Evolutionary conservation across 75 land plant species (phyloP), one percentile per base, ranked within the genome.

Genomic region (Sequoiadendron giganteum): DNA sequence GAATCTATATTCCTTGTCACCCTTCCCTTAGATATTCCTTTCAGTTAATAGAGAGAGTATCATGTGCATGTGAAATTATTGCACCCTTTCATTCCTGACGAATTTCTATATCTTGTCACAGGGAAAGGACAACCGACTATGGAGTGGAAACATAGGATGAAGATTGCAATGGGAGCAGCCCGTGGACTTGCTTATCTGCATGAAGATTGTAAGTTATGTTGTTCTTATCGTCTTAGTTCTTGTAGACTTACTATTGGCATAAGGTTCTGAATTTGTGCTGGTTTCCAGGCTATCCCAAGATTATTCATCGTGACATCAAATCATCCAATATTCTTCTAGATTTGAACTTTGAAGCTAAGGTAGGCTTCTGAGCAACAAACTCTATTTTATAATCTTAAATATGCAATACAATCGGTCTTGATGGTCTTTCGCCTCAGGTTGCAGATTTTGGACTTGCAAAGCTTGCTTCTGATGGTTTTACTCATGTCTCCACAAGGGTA

Each of bases 361-460:
- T 88, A 70, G 15, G 86, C 30, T 40, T 43, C 48, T 47, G 42
- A 40, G 77, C 77, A 75, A 75, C 13, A 34, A 75, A 75, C 39
- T 32, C 14, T 75, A 36, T 75, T 75, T 85, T 85, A 15, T n/a
- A 47, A 47, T 15, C 16, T 43, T 45, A 21, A n/a, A 82, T 47
- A n/a, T 5, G 16, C 84, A 28, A 47, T 47, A n/a, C 48, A 82
- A 47, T n/a, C 10, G 16, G 13, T 82, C 52, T 25, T 82, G 84
- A 40, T 43, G 43, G 43, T 61, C 28, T 85, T 85, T 56, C 30
- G 68, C 32, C 39, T 47, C 90, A 97, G 98, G 99, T 97, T 80
- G 94, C 99, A 48, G 99, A 97, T 86, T 97, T 97, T 89, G 99
- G 98, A 18, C 93, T 97, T 84, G 99, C 99, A 85, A 97, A 97